Evolutionary conservation across 495 filamentous ascomycete genomes (phyloP), one percentile per base, ranked within the genome.

Genomic region (Aspergillus heteromorphus): DNA sequence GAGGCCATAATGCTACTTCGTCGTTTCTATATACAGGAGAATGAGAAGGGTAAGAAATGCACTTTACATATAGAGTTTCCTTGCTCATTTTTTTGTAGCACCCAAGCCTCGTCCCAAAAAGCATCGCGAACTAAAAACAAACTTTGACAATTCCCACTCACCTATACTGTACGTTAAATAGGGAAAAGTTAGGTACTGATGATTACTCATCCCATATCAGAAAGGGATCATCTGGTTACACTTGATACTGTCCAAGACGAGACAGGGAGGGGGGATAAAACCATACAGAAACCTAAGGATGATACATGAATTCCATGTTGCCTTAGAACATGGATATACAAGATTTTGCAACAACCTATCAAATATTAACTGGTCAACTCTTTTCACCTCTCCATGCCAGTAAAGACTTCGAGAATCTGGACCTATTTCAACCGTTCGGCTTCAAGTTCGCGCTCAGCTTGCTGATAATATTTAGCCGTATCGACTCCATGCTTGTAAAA

Each of bases 21-120:
- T 51, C 84, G 89, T 51, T 98, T 98, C 67, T 98, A 98, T 66
- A 86, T 97, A 14, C 95, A 97, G 73, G 90, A 97, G 67, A 98
- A 98, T 69, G 87, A 85, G 45, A 85, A 90, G 77, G 88, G 88
- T 88, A 71, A 53, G 64, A 38, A 21, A 29, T 17, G 30, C 7
- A 49, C 11, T 5, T 14, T 14, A 27, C 14, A 34, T 4, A 49
- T 40, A 8, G n/a, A 25, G 36, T 2, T 19, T 13, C 54, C 29
- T 49, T 52, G 29, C 50, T 62, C 31, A 65, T 36, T 19, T 34
- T 48, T 41, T 42, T 13, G 4, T 50, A 86, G 84, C 84, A 14
- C 84, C 84, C 2, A 82, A 85, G 40, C 84, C 84, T 21, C 79
- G 77, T 47, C 73, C 79, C 16, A 81, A 81, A 53, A 78, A 72